phyloP scores from a whole-genome alignment of 768 basidiomycete species.

The Clathrus columnatus region DNA sequence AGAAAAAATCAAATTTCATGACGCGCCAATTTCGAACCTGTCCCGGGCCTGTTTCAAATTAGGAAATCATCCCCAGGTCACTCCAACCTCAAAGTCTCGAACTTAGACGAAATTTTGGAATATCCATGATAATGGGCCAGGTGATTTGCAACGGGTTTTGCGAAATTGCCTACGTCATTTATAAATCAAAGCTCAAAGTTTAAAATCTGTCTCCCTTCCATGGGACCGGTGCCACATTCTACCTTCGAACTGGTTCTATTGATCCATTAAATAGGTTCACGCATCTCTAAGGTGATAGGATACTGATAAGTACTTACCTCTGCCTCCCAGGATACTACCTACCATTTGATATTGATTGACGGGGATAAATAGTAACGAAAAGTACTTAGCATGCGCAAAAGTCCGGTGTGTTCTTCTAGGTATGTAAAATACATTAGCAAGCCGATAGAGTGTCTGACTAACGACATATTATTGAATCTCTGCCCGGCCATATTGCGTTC shows the following conservation, averaged over 20 bases:
- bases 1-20: too few species aligned
- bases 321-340: background rate
- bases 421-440: background rate
- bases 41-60: too few species aligned
- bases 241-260: background rate
- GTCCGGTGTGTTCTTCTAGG: background rate
- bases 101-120: background rate
- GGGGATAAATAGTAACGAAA: too few species aligned
- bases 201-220: background rate
- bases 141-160: background rate
- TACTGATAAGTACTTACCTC: constrained; percentile 3
- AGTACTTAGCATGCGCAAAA: background rate
- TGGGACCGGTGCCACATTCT: background rate
- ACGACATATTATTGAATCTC: background rate
- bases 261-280: background rate
- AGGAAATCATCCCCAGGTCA: too few species aligned
- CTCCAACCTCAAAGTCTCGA: background rate
- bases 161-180: background rate
- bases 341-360: too few species aligned
- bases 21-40: background rate
- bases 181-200: background rate
- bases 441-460: background rate
- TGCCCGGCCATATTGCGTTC: background rate
- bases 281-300: background rate
- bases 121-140: background rate